These are phyloP conservation scores for Moesziomyces sp. DNA, from an alignment of 1,284 basidiomycete species.

Conservation along the genomic window DNA sequence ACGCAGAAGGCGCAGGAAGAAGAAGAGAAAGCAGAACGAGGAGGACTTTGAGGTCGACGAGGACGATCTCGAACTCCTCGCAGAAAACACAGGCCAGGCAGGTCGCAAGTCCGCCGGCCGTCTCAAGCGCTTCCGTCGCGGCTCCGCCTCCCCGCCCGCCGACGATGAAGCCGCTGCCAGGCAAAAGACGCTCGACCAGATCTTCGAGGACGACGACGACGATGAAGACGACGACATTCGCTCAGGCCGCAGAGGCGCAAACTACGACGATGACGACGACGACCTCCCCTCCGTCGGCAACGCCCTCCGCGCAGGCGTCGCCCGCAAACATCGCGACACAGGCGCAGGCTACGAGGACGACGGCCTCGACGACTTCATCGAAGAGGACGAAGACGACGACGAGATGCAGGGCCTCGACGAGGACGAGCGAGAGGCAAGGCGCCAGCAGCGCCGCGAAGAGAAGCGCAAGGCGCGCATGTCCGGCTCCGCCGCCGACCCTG, in stretches of 20 bases:
- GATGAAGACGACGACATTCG: slow-evolving; percentile 71
- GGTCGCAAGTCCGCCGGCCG: slow-evolving; percentile 54
- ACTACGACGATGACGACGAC: slow-evolving; percentile 71
- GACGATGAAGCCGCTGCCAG: slow-evolving; percentile 70
- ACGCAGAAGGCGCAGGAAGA: slow-evolving; percentile 67
- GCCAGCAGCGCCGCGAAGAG: slow-evolving; percentile 75
- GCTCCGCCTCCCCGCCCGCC: slow-evolving; percentile 72
- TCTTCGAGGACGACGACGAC: slow-evolving; percentile 82
- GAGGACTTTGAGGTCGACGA: slow-evolving; percentile 84
- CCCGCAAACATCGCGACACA: slow-evolving; percentile 39
- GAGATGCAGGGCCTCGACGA: slow-evolving; percentile 62
- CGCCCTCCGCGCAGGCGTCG: slow-evolving; percentile 48
- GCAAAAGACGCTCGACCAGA: slow-evolving; percentile 78
- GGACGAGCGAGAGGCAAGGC: slow-evolving; percentile 77
- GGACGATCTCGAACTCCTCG: slow-evolving; percentile 91
- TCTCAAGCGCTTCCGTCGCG: slow-evolving; percentile 63
- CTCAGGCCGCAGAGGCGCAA: slow-evolving; percentile 64
- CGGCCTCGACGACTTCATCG: slow-evolving; percentile 78
- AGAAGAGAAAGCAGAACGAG: slow-evolving; percentile 57
- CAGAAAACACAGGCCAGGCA: slow-evolving; percentile 87
- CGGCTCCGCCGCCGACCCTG: slow-evolving; percentile 75
- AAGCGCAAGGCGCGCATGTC: slow-evolving; percentile 58
- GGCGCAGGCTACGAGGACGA: slow-evolving; percentile 66
- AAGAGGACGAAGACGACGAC: slow-evolving; percentile 75
- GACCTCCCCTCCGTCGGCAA: slow-evolving; percentile 65